These are phyloP conservation scores for Raphanus hybrid DNA, from an alignment of 441 rosid genomes.

Conservation along the genomic window DNA sequence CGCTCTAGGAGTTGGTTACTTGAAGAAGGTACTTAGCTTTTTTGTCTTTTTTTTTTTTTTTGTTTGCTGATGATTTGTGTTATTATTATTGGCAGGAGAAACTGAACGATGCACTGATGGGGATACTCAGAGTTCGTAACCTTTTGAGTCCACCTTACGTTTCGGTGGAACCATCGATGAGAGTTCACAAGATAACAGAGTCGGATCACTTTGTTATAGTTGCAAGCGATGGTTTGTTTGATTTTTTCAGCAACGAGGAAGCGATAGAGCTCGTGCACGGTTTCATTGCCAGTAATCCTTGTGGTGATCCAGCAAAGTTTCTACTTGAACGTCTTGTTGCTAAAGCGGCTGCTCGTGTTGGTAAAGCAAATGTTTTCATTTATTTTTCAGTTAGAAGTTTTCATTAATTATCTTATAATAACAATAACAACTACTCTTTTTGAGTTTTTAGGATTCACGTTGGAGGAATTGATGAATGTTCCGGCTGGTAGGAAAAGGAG, in stretches of 20 bases:
- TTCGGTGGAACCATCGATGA: conserved; percentile 75
- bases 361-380: conserved; percentile 41
- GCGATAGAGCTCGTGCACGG: conserved; percentile 66
- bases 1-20: conserved; percentile 93
- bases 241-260: conserved; percentile 89
- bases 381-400: background rate
- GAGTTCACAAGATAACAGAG: conserved; percentile 68
- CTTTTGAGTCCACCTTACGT: conserved; percentile 88
- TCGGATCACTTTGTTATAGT: conserved; percentile 84
- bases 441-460: conserved; percentile 62
- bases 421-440: background rate
- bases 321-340: conserved; percentile 75
- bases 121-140: conserved; percentile 83
- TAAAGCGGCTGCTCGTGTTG: conserved; percentile 88
- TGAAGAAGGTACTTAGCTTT: conserved; percentile 70
- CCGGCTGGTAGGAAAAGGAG: conserved; percentile 95
- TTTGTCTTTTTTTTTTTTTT: background rate
- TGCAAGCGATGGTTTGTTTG: conserved; percentile 90
- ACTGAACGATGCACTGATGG: conserved; percentile 90
- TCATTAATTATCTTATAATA: conserved; percentile 8
- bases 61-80: background rate
- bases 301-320: conserved; percentile 92
- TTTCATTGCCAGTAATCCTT: conserved; percentile 59
- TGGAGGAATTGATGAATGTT: conserved; percentile 83
- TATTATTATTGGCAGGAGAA: conserved; percentile 54